Evolutionary conservation across 2,329 filamentous ascomycete genomes (phyloP).

Genomic region (Geosmithia putterillii): DNA sequence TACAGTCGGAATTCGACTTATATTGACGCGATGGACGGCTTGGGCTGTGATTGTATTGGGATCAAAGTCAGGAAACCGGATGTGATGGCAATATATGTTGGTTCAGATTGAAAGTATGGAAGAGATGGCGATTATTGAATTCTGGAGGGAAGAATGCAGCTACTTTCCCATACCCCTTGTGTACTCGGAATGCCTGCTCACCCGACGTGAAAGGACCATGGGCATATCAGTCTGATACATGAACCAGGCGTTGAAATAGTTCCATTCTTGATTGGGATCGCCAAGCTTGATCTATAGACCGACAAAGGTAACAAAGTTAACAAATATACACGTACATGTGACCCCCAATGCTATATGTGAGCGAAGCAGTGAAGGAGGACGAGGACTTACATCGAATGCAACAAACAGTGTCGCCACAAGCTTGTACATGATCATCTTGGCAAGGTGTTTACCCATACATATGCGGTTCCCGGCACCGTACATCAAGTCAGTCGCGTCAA

Average conservation of each 20-base stretch:
- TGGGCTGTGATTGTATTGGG: too few relatives aligned
- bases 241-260: constrained; percentile 13
- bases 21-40: too few relatives aligned
- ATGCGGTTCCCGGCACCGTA: constrained; percentile 26
- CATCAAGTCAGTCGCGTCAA: constrained; percentile 17
- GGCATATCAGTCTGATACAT: constrained; percentile 12
- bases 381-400: constrained; percentile 20
- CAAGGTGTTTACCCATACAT: constrained; percentile 24
- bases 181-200: too few relatives aligned
- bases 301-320: not conserved
- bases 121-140: too few relatives aligned
- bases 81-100: too few relatives aligned
- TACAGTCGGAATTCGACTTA: too few relatives aligned
- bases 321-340: not conserved
- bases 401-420: constrained; percentile 27
- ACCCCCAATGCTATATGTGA: not conserved
- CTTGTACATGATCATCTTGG: constrained; percentile 20
- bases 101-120: too few relatives aligned
- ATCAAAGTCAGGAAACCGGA: too few relatives aligned
- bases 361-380: too few relatives aligned
- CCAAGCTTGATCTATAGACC: constrained; percentile 5
- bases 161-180: too few relatives aligned
- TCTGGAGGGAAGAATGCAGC: too few relatives aligned
- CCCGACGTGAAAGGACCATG: constrained; percentile 4
- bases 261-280: constrained; percentile 11